Evolutionary conservation across 2,329 filamentous ascomycete genomes (phyloP), one percentile per base, ranked within the genome.

Genomic region (Colletotrichum viniferum): DNA sequence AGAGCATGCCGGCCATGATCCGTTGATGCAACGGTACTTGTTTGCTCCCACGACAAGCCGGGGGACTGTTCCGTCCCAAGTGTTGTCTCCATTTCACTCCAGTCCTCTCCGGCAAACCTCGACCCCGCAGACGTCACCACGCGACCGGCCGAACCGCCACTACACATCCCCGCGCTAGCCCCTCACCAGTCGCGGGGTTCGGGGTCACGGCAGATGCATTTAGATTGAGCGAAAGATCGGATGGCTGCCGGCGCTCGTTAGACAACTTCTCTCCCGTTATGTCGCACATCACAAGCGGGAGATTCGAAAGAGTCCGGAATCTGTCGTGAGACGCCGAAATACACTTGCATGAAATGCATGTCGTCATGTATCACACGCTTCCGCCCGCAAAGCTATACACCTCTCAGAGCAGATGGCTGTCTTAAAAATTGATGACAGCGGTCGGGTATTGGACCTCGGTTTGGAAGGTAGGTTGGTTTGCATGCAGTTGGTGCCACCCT

Each of bases 51-150:
- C n/a, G 38, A 28, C 24, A 32, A 36, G 43, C 56, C 24, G 30
- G 34, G 56, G 16, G 36, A 64, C 30, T 21, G 16, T 72, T 55
- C 30, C 55, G 58, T 72, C 56, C 26, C 55, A 62, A 63, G 30
- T 38, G n/a, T 68, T 30, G 18, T 68, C 65, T 68, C 52, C 52
- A 12, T 43, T 24, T 24, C 69, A 52, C 43, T 5, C 26, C 55
- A 36, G 52, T n/a, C 34, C 24, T 58, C 58, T 30, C 66, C 66
- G 32, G 26, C 43, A 67, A 63, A 56, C 69, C 38, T 28, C 32
- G 38, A 48, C 34, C 56, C 69, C 73, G 69, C 69, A 75, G 69
- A 67, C 73, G 73, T 73, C 63, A 64, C 62, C 38, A 43, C 38
- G 26, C 62, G 26, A 63, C 38, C 30, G 56, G 26, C n/a, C 72